Evolutionary conservation across 148 eudicot genomes (phyloP).

Genomic region (Chenopodium formosanum): DNA sequence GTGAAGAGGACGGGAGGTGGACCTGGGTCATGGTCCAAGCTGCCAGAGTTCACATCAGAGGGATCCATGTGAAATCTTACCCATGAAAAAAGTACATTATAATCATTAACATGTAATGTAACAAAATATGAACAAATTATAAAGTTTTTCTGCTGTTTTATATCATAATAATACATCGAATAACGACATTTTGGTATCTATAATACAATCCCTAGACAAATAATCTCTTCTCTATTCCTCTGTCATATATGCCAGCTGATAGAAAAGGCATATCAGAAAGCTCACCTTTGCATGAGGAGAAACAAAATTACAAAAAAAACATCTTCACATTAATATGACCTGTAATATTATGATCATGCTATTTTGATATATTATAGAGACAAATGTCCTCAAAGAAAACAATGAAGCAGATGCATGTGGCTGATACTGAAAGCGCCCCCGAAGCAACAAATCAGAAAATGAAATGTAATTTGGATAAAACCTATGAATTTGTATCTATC

Average conservation of each 20-base stretch:
- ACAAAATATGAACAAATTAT: not conserved
- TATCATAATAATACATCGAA: slow-evolving; percentile 1
- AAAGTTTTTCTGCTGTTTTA: slow-evolving; percentile 3
- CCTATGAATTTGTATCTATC: slow-evolving; percentile 18
- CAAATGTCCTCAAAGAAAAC: slow-evolving; percentile 7
- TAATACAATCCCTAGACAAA: not conserved
- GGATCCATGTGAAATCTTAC: slow-evolving; percentile 51
- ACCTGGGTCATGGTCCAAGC: slow-evolving; percentile 43
- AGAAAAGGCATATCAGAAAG: slow-evolving; percentile 17
- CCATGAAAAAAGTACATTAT: slow-evolving; percentile 22
- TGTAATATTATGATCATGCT: slow-evolving; percentile 17
- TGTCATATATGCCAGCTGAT: slow-evolving; percentile 9
- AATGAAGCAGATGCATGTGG: slow-evolving; percentile 21
- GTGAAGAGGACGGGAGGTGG: slow-evolving; percentile 47
- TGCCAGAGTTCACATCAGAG: slow-evolving; percentile 44
- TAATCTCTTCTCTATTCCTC: not conserved
- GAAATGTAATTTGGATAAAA: slow-evolving; percentile 17
- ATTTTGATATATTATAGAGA: not conserved
- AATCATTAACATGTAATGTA: not conserved
- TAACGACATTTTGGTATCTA: not conserved
- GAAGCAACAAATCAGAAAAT: slow-evolving; percentile 13
- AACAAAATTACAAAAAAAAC: slow-evolving; percentile 12
- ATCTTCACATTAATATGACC: slow-evolving; percentile 13
- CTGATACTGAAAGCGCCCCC: slow-evolving; percentile 8
- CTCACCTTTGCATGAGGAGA: slow-evolving; percentile 18